A percentile compares a stretch with the other conserved stretches of the same genome.
Conservation (phyloP, 1,284 basidiomycete species). For the Ustilago lituana region DNA sequence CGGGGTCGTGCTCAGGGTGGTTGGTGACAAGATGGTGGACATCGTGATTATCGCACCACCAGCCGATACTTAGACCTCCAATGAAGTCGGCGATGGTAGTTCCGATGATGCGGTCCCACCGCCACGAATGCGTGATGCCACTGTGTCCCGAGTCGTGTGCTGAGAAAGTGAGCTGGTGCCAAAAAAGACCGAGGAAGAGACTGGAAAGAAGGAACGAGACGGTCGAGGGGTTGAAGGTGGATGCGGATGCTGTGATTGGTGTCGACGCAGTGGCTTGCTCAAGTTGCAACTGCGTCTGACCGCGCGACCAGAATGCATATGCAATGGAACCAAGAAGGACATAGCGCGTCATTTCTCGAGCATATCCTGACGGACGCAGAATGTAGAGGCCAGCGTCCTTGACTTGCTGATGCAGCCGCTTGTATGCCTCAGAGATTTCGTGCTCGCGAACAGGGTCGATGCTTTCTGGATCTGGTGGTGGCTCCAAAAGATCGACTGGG, state of each 20-base stretch:
- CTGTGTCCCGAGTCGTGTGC: conserved; percentile 95
- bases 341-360: conserved; percentile 85
- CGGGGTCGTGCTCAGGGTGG: conserved; percentile 90
- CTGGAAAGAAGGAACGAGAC: conserved; percentile 75
- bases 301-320: conserved; percentile 71
- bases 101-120: conserved; percentile 80
- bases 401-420: conserved; percentile 79
- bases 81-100: conserved; percentile 86
- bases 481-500: conserved; percentile 64
- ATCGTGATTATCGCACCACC: conserved; percentile 99
- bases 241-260: neutral
- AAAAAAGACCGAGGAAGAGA: conserved; percentile 83
- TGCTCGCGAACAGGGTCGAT: conserved; percentile 75
- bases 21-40: conserved; percentile 97
- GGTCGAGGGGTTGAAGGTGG: conserved; percentile 20
- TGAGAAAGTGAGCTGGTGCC: conserved; percentile 93
- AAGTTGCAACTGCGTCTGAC: conserved; percentile 22
- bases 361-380: conserved; percentile 87
- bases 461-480: conserved; percentile 66
- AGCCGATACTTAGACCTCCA: conserved; percentile 91
- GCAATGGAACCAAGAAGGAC: conserved; percentile 74
- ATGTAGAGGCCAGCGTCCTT: conserved; percentile 84
- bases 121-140: conserved; percentile 89
- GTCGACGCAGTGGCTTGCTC: neutral
- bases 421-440: conserved; percentile 81